Base-by-base conservation (phyloP, 495 filamentous ascomycete genomes). In the Aspergillus funiculosus region DNA sequence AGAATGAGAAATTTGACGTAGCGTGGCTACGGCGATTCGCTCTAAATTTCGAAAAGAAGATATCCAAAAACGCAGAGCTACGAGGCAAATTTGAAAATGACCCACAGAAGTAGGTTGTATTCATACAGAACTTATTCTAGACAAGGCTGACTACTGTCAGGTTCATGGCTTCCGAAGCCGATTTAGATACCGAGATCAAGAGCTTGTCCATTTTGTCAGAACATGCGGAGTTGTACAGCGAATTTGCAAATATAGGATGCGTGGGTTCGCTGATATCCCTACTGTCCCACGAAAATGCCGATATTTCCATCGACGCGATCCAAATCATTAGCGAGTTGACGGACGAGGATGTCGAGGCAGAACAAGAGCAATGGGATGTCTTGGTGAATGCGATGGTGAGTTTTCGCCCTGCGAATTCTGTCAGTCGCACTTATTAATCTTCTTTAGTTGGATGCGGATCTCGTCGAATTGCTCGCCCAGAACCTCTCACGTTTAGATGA, bases 251-350 rank as follows among this genome's bases (percentile, higher is more conserved):
- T 40, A 61, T 94, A 41, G 92, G 89, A 20, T 85, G 83, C 47
- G 81, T 83, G 0, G 81, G 64, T 0, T 86, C 82, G 13, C 65
- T 99, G 43, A 86, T 95, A 1, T 76, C 80, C 1, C 62, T 99
- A 38, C 67, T 99, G 19, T 82, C 91, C 5, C 92, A 97, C 59
- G 92, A 99, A 56, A 99, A 99, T 64, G 87, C 90, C 1, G 92
- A 99, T 63, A 94, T 99, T 51, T 89, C 92, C 5, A 95, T 96
- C 50, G 87, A 83, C 55, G 85, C 82, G 0, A 80, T 96, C 4
- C 88, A 97, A 60, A 89, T 95, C 29, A 82, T 99, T 41, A 79
- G 79, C 47, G 92, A 99, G 72, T 66, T 99, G 51, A 95, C 88
- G 13, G 92, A 95, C 58, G 91, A 97, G 58, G 92, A 96, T 61